Conservation (phyloP, 2,329 filamentous ascomycete genomes). For the Penicillium sp. region DNA sequence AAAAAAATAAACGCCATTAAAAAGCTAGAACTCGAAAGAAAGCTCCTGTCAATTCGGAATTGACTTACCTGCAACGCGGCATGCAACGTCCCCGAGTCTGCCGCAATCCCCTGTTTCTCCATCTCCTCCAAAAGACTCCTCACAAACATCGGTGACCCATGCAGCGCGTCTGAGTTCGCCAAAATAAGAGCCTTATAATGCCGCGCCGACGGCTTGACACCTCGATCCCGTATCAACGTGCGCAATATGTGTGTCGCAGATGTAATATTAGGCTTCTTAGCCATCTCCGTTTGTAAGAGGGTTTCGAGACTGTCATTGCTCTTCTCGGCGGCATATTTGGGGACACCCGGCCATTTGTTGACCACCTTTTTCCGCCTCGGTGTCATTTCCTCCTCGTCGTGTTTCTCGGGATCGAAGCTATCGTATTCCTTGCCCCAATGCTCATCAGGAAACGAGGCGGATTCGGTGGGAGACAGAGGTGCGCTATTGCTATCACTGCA, state of each 20-base stretch:
- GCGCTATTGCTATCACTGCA: not conserved
- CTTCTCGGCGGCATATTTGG: not conserved
- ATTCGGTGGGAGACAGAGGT: not conserved
- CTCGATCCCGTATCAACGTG: slow-evolving; percentile 44
- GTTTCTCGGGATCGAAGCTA: not conserved
- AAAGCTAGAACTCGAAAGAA: no score
- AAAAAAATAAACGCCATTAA: not conserved
- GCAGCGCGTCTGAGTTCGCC: slow-evolving; percentile 65
- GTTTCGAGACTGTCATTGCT: slow-evolving; percentile 32
- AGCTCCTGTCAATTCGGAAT: not conserved
- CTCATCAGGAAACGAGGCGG: not conserved
- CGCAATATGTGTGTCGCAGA: slow-evolving; percentile 39
- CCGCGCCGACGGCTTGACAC: slow-evolving; percentile 40
- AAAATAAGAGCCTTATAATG: slow-evolving; percentile 75
- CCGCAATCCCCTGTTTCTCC: slow-evolving; percentile 61
- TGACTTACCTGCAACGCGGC: slow-evolving; percentile 65
- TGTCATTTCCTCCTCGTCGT: not conserved
- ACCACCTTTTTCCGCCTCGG: not conserved
- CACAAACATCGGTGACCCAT: slow-evolving; percentile 70
- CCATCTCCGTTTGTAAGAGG: slow-evolving; percentile 33
- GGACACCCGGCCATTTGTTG: not conserved
- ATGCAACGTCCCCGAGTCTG: slow-evolving; percentile 71
- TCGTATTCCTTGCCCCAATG: not conserved
- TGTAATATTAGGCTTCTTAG: slow-evolving; percentile 30
- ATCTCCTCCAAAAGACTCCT: slow-evolving; percentile 72